Conservation (phyloP, 1,284 basidiomycete genomes). For the Naganishia liquefaciens region DNA sequence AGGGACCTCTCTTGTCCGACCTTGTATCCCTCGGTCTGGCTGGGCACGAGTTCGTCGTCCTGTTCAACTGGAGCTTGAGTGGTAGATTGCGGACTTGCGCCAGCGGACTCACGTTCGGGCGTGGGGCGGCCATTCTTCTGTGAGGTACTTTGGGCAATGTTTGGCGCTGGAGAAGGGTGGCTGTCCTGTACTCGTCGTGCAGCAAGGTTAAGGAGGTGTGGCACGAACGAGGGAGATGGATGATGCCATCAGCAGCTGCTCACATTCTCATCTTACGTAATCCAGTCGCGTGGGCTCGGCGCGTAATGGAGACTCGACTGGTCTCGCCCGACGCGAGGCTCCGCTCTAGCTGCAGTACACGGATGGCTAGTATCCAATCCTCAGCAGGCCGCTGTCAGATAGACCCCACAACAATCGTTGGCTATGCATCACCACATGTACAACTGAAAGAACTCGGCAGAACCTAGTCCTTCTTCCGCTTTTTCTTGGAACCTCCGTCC, state of each 20-base stretch:
- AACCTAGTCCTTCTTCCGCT: conserved; percentile 49
- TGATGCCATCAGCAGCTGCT: neutral
- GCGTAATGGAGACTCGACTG: neutral
- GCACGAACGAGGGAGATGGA: neutral
- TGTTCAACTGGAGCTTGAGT: neutral
- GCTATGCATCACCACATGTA: neutral
- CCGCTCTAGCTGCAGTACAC: too few relatives aligned
- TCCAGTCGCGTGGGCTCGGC: neutral
- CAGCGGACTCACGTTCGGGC: neutral
- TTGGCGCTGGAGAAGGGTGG: too few relatives aligned
- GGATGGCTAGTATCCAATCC: neutral
- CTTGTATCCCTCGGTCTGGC: conserved; percentile 52
- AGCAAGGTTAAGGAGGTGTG: too few relatives aligned
- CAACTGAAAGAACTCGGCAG: neutral
- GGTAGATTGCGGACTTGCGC: neutral
- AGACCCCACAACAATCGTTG: neutral
- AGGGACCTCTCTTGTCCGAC: conserved; percentile 56
- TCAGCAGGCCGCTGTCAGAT: neutral
- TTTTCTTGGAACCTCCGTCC: conserved; percentile 37
- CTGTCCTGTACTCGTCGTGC: too few relatives aligned
- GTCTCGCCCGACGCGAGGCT: neutral
- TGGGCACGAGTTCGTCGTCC: conserved; percentile 25
- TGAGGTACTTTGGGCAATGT: neutral
- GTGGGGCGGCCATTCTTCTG: conserved; percentile 11
- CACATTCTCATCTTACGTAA: neutral